Conservation (phyloP, 2,329 filamentous ascomycete species). For the Coniochaeta sp. region DNA sequence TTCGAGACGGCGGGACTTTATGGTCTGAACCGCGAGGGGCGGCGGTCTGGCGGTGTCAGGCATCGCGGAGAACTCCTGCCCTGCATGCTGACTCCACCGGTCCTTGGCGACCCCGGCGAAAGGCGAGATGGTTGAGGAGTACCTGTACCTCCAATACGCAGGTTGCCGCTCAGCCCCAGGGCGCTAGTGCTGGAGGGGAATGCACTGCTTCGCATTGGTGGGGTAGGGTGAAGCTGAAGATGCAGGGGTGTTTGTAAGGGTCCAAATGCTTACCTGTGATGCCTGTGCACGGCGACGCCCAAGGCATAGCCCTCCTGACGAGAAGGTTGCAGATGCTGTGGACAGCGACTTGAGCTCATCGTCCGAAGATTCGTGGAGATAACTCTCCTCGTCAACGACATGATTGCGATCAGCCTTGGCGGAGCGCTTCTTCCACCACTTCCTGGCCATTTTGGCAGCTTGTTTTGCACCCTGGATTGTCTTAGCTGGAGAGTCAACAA, state of each 20-base stretch:
- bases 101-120: neutral
- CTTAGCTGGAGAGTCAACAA: neutral
- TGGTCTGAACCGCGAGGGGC: neutral
- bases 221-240: neutral
- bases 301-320: neutral
- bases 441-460: neutral
- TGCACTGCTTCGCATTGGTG: neutral
- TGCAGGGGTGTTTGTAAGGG: neutral
- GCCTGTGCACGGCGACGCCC: neutral
- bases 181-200: neutral
- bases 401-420: neutral
- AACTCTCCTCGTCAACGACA: neutral
- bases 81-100: neutral
- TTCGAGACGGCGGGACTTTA: slow-evolving; percentile 4
- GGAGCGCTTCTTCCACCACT: neutral
- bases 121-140: neutral
- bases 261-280: neutral
- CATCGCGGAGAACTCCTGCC: neutral
- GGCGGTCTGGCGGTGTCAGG: neutral
- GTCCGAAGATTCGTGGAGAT: neutral
- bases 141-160: neutral
- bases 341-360: neutral
- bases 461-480: neutral
- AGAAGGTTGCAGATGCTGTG: neutral
- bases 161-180: slow-evolving; percentile 1